Conservation (phyloP, 1,139 yeast species). For the Blastobotrys elegans region DNA sequence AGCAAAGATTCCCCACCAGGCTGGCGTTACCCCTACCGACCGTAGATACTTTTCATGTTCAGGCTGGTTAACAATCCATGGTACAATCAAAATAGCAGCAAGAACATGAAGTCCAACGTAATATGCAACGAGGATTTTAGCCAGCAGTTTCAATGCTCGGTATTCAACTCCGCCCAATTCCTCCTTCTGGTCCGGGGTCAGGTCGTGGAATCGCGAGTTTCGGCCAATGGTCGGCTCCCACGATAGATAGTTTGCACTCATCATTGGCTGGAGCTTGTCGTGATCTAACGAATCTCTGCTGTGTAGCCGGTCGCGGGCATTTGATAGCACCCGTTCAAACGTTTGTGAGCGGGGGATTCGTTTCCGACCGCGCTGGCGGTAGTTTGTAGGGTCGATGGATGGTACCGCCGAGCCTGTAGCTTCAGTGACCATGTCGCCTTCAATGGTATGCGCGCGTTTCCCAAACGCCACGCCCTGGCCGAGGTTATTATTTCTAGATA, state of each 20-base stretch:
- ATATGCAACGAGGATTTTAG: slow-evolving; percentile 59
- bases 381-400: background rate
- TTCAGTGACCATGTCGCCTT: slow-evolving; percentile 24
- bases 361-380: background rate
- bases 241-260: slow-evolving; percentile 57
- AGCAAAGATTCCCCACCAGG: slow-evolving; percentile 93
- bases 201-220: slow-evolving; percentile 82
- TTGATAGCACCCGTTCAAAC: slow-evolving; percentile 23
- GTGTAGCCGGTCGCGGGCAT: background rate
- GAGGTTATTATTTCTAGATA: background rate
- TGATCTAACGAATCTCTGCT: slow-evolving; percentile 2
- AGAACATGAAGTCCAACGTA: slow-evolving; percentile 72
- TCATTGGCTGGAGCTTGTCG: slow-evolving; percentile 20
- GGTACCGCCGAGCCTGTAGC: slow-evolving; percentile 1
- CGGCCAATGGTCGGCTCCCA: slow-evolving; percentile 95
- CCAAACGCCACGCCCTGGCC: slow-evolving; percentile 20
- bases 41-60: slow-evolving; percentile 43
- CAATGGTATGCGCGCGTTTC: slow-evolving; percentile 47
- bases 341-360: slow-evolving; percentile 20
- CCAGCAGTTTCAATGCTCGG: slow-evolving; percentile 73
- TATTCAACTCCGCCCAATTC: slow-evolving; percentile 98
- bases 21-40: slow-evolving; percentile 56
- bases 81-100: slow-evolving; percentile 52
- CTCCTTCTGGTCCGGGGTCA: slow-evolving; percentile 79
- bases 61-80: slow-evolving; percentile 51